Conservation (phyloP, 1,284 basidiomycete genomes). For the Puccinia polysora region DNA sequence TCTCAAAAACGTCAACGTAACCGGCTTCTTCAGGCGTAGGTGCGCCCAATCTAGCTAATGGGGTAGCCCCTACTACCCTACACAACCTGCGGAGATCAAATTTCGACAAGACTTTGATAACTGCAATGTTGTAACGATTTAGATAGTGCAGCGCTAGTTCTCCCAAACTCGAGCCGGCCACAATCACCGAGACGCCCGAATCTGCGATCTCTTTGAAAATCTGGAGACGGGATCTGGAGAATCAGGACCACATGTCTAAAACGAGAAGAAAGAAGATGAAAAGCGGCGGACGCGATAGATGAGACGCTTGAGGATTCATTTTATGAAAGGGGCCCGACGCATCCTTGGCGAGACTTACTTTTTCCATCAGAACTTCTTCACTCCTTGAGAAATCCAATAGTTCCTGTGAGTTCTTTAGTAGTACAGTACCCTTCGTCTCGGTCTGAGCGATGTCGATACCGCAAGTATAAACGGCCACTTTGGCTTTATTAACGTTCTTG, state of each 20-base stretch:
- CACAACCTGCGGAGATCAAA: slow-evolving; percentile 92
- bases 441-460: slow-evolving; percentile 91
- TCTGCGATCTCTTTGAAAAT: slow-evolving; percentile 96
- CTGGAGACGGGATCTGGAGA: no score
- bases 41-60: slow-evolving; percentile 88
- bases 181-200: slow-evolving; percentile 86
- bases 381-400: slow-evolving; percentile 93
- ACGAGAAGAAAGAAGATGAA: no score
- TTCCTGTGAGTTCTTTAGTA: slow-evolving; percentile 92
- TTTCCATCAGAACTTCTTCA: slow-evolving; percentile 92
- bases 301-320: no score
- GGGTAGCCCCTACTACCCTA: slow-evolving; percentile 91
- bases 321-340: no score
- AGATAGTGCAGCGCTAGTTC: slow-evolving; percentile 97
- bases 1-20: slow-evolving; percentile 87
- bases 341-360: no score
- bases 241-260: no score
- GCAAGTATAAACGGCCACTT: slow-evolving; percentile 90
- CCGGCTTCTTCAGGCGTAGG: slow-evolving; percentile 96
- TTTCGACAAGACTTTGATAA: slow-evolving; percentile 95
- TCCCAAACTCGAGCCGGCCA: slow-evolving; percentile 86
- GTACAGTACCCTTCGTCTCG: slow-evolving; percentile 97
- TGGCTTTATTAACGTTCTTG: slow-evolving; percentile 74
- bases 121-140: slow-evolving; percentile 85
- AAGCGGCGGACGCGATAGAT: neutral